Evolutionary conservation across 176 grass and related monocot genomes (phyloP).

Genomic region (Raddia distichophylla): DNA sequence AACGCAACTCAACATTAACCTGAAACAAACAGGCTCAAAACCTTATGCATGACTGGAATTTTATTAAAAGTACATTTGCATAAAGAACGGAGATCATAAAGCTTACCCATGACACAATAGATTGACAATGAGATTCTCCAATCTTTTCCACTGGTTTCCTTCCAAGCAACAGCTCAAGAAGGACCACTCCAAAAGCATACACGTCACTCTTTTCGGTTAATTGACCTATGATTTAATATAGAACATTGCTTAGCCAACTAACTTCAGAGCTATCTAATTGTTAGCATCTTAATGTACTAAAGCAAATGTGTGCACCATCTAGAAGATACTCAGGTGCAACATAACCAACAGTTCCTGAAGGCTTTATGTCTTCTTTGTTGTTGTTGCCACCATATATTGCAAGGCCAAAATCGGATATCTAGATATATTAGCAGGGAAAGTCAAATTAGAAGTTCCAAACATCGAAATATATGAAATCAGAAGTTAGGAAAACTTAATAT

Average conservation of each 20-base stretch:
- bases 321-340: conserved; percentile 82
- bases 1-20: too few relatives aligned
- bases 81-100: not conserved
- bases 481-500: conserved; percentile 3
- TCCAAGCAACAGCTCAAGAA: conserved; percentile 71
- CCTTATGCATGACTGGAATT: not conserved
- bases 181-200: conserved; percentile 83
- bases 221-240: conserved; percentile 50
- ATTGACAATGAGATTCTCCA: conserved; percentile 66
- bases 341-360: conserved; percentile 80
- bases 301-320: conserved; percentile 50
- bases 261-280: not conserved
- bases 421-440: not conserved
- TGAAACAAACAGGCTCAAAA: too few relatives aligned
- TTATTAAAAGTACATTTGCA: not conserved
- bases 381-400: conserved; percentile 55
- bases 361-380: conserved; percentile 56
- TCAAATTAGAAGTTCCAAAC: not conserved
- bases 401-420: conserved; percentile 86
- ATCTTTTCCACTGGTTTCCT: conserved; percentile 73
- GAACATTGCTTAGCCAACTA: not conserved
- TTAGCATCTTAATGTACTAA: conserved; percentile 17
- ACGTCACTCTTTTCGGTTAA: conserved; percentile 87
- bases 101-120: conserved; percentile 78
- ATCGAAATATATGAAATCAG: not conserved